Percentiles rank a stretch among this genome's conserved stretches.
These are phyloP conservation scores for Termitomyces eurrhizus DNA, from an alignment of 768 basidiomycete species.

Conservation along the genomic window DNA sequence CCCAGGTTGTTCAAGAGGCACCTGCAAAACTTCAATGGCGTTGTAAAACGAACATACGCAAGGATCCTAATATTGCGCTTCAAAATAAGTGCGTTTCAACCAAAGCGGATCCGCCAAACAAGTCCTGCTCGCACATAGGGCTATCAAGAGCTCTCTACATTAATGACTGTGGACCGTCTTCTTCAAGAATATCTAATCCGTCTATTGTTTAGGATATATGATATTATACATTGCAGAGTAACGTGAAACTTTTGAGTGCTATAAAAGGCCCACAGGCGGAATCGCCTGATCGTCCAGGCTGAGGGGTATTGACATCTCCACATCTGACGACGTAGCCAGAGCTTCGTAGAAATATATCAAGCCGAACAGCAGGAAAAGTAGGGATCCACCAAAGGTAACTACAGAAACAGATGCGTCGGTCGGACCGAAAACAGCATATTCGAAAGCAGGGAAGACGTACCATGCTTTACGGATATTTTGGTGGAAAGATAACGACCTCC, in stretches of 20 bases:
- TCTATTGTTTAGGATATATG: not conserved
- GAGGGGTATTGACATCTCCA: slow-evolving; percentile 29
- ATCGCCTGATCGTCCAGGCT: slow-evolving; percentile 15
- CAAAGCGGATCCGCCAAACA: not conserved
- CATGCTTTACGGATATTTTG: slow-evolving; percentile 93
- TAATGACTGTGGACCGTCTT: not conserved
- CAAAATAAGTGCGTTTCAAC: not conserved
- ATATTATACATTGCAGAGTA: slow-evolving; percentile 3
- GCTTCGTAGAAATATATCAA: slow-evolving; percentile 74
- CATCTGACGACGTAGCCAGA: slow-evolving; percentile 29
- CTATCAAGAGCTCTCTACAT: not conserved
- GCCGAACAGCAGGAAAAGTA: slow-evolving; percentile 81
- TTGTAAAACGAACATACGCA: not conserved
- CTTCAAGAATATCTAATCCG: not conserved
- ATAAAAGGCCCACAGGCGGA: slow-evolving; percentile 9
- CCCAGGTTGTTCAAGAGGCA: slow-evolving; percentile 25
- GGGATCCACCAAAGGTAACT: slow-evolving; percentile 84
- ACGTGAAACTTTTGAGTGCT: not conserved
- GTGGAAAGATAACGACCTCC: slow-evolving; percentile 91
- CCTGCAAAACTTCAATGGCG: slow-evolving; percentile 15
- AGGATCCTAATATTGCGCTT: not conserved
- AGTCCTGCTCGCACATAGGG: not conserved
- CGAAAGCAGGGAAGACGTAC: slow-evolving; percentile 38
- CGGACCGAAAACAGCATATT: slow-evolving; percentile 7
- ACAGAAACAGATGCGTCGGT: not conserved